Evolutionary conservation across 495 filamentous ascomycete species (phyloP).

Genomic region (Bombardia bombarda): DNA sequence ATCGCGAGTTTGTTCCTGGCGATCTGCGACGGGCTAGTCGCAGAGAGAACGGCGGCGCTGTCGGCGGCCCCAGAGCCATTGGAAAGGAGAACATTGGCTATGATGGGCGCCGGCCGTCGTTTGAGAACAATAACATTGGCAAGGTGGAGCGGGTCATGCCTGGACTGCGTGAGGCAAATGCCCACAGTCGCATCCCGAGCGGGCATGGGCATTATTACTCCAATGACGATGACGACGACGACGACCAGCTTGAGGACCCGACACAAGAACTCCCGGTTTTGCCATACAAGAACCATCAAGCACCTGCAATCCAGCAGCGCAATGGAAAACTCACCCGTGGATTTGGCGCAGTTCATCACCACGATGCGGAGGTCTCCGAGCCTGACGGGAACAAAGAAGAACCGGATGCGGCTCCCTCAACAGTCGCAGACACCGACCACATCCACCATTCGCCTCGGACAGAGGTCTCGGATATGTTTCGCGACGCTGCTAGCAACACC

Average conservation of each 20-base stretch:
- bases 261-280: not conserved
- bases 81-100: not conserved
- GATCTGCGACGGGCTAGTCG: not conserved
- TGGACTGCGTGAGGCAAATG: not conserved
- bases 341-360: not conserved
- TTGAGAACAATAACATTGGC: too few relatives aligned
- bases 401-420: slow-evolving; percentile 10
- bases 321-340: slow-evolving; percentile 3
- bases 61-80: not conserved
- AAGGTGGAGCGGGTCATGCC: not conserved
- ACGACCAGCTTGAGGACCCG: not conserved
- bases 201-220: not conserved
- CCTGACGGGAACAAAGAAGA: slow-evolving; percentile 10
- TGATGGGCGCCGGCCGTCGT: not conserved
- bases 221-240: not conserved
- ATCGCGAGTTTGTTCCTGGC: not conserved
- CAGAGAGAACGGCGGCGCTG: not conserved
- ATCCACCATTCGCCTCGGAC: slow-evolving; percentile 4
- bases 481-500: slow-evolving; percentile 12
- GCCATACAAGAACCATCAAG: slow-evolving; percentile 8
- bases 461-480: slow-evolving; percentile 7
- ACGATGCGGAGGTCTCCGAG: slow-evolving; percentile 3
- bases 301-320: too few relatives aligned
- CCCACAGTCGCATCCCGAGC: not conserved
- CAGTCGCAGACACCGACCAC: slow-evolving; percentile 12